Evolutionary conservation across 352 stramenopile genomes (phyloP).

Genomic region (Phytophthora sp.): DNA sequence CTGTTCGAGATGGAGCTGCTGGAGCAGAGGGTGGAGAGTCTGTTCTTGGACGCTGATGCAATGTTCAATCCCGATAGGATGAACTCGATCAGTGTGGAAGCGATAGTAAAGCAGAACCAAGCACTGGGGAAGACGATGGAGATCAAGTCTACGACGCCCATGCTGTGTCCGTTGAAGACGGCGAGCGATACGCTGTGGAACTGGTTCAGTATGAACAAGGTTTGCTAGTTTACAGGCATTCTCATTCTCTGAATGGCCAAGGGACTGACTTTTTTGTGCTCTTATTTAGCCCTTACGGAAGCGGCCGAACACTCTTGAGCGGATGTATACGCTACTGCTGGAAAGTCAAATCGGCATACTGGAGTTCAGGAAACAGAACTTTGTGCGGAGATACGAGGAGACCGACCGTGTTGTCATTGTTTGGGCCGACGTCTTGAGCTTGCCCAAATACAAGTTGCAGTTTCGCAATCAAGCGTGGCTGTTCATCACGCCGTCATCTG

Average conservation of each 20-base stretch:
- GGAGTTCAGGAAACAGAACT: constrained; percentile 36
- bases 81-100: constrained; percentile 7
- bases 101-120: constrained; percentile 13
- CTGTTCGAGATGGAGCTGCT: constrained; percentile 23
- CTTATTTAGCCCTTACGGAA: constrained; percentile 15
- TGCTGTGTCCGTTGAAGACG: constrained; percentile 23
- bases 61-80: constrained; percentile 10
- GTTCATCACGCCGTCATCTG: constrained; percentile 21
- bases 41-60: constrained; percentile 32
- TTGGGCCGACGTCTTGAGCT: constrained; percentile 18
- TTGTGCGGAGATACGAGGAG: constrained; percentile 34
- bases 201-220: constrained; percentile 17
- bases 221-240: neutral
- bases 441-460: constrained; percentile 30
- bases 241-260: neutral
- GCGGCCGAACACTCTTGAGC: constrained; percentile 27
- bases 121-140: constrained; percentile 26
- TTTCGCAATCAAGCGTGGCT: constrained; percentile 35
- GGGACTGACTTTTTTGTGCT: neutral
- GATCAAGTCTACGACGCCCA: constrained; percentile 30
- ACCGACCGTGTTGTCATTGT: constrained; percentile 32
- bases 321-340: constrained; percentile 29
- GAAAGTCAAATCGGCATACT: constrained; percentile 24
- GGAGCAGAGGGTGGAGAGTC: constrained; percentile 13
- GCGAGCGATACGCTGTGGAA: constrained; percentile 28